Base-by-base conservation (phyloP, 1,284 basidiomycete species). In the Mixia osmundae region DNA sequence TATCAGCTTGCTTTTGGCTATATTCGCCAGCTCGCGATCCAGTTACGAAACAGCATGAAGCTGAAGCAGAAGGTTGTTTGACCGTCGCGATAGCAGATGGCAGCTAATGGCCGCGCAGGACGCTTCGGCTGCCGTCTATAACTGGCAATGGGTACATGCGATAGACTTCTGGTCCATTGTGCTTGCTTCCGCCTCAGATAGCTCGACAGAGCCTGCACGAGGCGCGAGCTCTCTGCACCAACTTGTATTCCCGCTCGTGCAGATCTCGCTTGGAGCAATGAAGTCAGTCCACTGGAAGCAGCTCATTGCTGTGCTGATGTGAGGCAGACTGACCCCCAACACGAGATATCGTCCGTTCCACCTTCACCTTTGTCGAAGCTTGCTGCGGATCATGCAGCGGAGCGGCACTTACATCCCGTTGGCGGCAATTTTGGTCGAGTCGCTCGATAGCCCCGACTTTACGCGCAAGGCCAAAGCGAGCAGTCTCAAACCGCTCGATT, bases 1-100 rank as follows among this genome's bases (percentile, higher is more conserved):
- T 97, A 97, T 58, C 85, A 87, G 48, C 85, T 91, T 50, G 83
- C 85, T 1, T 99, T 97, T 60, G 75, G 76, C 10, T 97, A 89
- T 56, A 89, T 97, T 47, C 72, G 91, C 25, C 85, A 91, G 57
- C 69, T 99, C 26, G 91, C 89, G 1, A 79, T 95, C 43, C 79
- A 83, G 52, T 62, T 99, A 35, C 64, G 91, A 41, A 82, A 77
- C 50, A 78, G 77, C 54, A 79, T 85, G 68, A 85, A 87, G 60
- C 65, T 72, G 30, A 76, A 77, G 53, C 75, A 67, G 29, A 82
- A 39, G 24, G 21, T 15, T 24, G 11, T 37, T 14, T 35, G 27
- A n/a, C 11, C 60, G 55, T 36, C 6, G 2, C 19, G 20, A 11
- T 21, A 31, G 14, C 25, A 2, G 2, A 6, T 30, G 15, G 14